Conservation (phyloP, 2,329 filamentous ascomycete genomes). For the Alternaria sp. region DNA sequence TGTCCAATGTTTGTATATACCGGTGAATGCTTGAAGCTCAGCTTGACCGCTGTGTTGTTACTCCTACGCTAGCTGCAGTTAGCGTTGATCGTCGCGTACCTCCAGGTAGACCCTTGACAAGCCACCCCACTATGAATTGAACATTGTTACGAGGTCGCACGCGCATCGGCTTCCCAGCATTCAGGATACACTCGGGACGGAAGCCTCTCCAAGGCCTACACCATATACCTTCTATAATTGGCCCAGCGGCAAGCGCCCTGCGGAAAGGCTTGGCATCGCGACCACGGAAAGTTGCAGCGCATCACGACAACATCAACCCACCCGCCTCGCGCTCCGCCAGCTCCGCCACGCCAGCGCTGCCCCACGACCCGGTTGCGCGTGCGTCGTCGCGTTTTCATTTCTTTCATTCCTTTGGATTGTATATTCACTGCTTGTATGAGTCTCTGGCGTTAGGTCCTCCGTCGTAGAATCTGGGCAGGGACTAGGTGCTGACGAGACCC, state of each 20-base stretch:
- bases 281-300: slow-evolving; percentile 17
- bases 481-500: slow-evolving; percentile 18
- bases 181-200: not conserved
- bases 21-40: not conserved
- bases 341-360: slow-evolving; percentile 28
- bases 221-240: not conserved
- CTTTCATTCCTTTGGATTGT: slow-evolving; percentile 50
- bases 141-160: not conserved
- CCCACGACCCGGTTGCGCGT: slow-evolving; percentile 31
- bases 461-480: slow-evolving; percentile 22
- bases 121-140: slow-evolving; percentile 6
- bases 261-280: slow-evolving; percentile 21
- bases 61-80: slow-evolving; percentile 10
- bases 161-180: not conserved
- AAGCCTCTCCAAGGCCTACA: not conserved
- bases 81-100: not conserved
- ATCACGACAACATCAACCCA: slow-evolving; percentile 21
- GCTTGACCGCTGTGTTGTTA: slow-evolving; percentile 2
- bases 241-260: slow-evolving; percentile 18
- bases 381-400: slow-evolving; percentile 36
- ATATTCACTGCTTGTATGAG: slow-evolving; percentile 46
- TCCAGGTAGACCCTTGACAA: slow-evolving; percentile 6
- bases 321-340: slow-evolving; percentile 17
- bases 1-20: not conserved
- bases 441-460: slow-evolving; percentile 39